Evolutionary conservation across 805 yeast species (phyloP), one percentile per base, ranked within the genome.

Genomic region (Danielia reshetovae): DNA sequence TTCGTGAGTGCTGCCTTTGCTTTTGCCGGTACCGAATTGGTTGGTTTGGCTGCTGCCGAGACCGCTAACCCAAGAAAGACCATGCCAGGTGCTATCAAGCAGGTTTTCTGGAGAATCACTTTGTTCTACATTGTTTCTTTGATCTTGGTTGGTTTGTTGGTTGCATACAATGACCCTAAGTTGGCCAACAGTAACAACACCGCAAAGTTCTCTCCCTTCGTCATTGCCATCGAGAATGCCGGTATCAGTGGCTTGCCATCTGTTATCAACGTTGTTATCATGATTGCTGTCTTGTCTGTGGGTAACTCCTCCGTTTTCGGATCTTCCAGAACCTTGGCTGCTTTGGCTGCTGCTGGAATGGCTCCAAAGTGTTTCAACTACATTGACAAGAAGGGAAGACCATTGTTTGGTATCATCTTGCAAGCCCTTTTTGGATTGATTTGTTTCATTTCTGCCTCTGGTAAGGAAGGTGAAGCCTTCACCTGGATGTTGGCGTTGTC

Each of bases 221-320:
- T 82, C 45, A 71, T 82, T 57, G 87, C 89, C 26, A 75, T 81
- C 37, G 63, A 70, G 19, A 62, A 70, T 35, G 83, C 76, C 18
- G 81, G 82, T 47, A 76, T 82, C 45, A 63, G 62, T 31, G 83
- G 77, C 27, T 69, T 81, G 31, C 89, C 89, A 33, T 76, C 80
- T 34, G 74, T 83, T 42, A 80, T 83, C 66, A 83, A 83, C 54
- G 85, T 78, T 14, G 86, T 82, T 27, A 81, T 83, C 46, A 65
- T 83, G 62, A 58, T 82, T 38, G 79, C 89, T 3, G 86, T 83
- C 18, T 59, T 81, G 36, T 81, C 88, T 6, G 89, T 82, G 34
- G 88, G 87, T 46, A 83, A 82, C 65, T 77, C 87, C 16, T 76
- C 88, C 2, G 75, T 81, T 27, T 83, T 72, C 54, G 85, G 81